Base-by-base conservation (phyloP, 352 stramenopile species). In the Aphanomyces astaci region DNA sequence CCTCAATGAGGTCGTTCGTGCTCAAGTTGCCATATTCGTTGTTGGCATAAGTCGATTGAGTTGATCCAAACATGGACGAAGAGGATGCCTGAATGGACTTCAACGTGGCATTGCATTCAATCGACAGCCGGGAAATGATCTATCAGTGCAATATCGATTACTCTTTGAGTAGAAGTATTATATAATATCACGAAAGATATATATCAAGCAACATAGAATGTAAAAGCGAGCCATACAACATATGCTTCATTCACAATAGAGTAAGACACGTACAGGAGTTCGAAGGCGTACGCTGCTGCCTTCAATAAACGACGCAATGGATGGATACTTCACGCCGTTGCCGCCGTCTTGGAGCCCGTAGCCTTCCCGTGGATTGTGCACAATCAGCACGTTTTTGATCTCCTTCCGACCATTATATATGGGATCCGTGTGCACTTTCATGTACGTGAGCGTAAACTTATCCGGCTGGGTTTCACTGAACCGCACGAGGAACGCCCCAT, bases 401-500 rank as follows among this genome's bases (percentile, higher is more conserved):
- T 89, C 84, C 22, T 79, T 75, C 10, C 71, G 59, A 0, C 81
- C 80, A 2, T 31, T 39, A 32, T 71, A 68, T 24, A 75, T 63
- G 3, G 51, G 51, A 0, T 39, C 15, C 4, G 74, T 45, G 66
- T 90, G 80, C 39, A 91, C 70, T 68, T 91, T 93, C 3, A 91
- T 57, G 71, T 93, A 93, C 56, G 83, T 84, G 24, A 93, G 73
- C 31, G 78, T 88, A 68, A 93, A 90, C 48, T 87, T 86, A 13
- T 78, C 78, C 36, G 84, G 84, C 11, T 90, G 84, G 10, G 81
- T 88, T 70, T 93, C 84, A 40, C 81, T 90, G 71, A 91, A 93
- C 45, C 85, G 74, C 45, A 93, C 72, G 43, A 90, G 73, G 71
- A 93, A 93, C 30, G 84, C 73, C 17, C 82, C 84, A 56, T 92